Evolutionary conservation across 495 filamentous ascomycete genomes (phyloP), one percentile per base, ranked within the genome.

Genomic region (Penicillium simplicissimum): DNA sequence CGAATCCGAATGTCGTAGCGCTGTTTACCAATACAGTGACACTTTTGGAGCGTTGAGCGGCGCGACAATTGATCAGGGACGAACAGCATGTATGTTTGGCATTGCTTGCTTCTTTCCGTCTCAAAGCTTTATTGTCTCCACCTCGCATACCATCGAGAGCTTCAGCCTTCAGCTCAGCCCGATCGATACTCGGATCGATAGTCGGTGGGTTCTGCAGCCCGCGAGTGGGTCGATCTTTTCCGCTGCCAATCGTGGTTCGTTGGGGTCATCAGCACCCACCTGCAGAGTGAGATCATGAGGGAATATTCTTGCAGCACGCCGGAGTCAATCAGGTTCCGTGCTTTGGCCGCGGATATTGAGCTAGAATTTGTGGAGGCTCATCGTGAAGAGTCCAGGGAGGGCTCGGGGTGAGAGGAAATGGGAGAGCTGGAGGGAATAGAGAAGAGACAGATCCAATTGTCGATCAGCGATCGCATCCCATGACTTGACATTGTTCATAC

Each of bases 251-350:
- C 51, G 51, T n/a, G 33, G 15, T 17, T 34, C 23, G 8, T 5
- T 25, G 11, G 37, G n/a, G 28, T 25, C 31, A 54, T 17, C 15
- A 21, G 37, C 14, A 52, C 60, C 31, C 36, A 14, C 19, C 57
- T 65, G 53, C 58, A 60, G 52, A 57, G 57, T 65, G 58, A 65
- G 55, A 65, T 61, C 57, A 65, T 58, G 54, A 47, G 52, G 25
- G 45, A 38, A 45, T 21, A 0, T 31, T 25, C 23, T 25, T 31
- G 28, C 28, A 31, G 28, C 28, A 31, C 28, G 6, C 6, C 28
- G 28, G 28, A 31, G 28, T 31, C 6, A 31, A 31, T 31, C 28
- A 31, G 28, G 28, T 31, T 31, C 28, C 28, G 28, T 31, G 28
- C 28, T 31, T 7, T 31, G 4, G 6, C 3, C 6, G 4, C 28